phyloP scores from a whole-genome alignment of 2,329 filamentous ascomycete genomes.

The Colletotrichum lentis region DNA sequence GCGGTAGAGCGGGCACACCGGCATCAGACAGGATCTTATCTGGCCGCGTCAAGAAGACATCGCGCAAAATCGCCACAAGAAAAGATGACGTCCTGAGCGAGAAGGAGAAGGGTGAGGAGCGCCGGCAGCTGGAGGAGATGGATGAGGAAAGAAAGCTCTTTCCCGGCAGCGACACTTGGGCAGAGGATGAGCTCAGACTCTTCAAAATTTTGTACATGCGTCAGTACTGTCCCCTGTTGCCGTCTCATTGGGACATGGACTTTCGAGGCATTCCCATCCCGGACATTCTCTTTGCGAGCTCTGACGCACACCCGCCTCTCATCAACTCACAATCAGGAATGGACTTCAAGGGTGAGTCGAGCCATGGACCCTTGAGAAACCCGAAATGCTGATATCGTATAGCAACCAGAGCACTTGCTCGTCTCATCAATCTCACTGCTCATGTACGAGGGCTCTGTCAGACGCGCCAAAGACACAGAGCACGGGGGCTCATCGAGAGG shows the following conservation, averaged over 20 bases:
- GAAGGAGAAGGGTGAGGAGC: slow-evolving; percentile 31
- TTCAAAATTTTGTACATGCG: slow-evolving; percentile 54
- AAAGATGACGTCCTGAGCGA: slow-evolving; percentile 32
- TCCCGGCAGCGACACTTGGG: slow-evolving; percentile 58
- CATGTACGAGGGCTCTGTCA: slow-evolving; percentile 48
- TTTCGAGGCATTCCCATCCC: slow-evolving; percentile 52
- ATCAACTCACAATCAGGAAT: slow-evolving; percentile 50
- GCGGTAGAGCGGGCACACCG: slow-evolving; percentile 30
- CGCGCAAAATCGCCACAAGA: slow-evolving; percentile 17
- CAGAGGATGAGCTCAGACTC: slow-evolving; percentile 57
- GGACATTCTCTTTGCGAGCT: slow-evolving; percentile 48
- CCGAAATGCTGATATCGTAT: slow-evolving; percentile 33
- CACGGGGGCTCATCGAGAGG: slow-evolving; percentile 47
- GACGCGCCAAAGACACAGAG: slow-evolving; percentile 46
- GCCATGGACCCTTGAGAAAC: background rate
- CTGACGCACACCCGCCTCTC: slow-evolving; percentile 46
- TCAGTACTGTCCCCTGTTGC: slow-evolving; percentile 53
- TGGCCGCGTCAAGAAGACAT: slow-evolving; percentile 30
- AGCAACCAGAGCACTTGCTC: slow-evolving; percentile 52
- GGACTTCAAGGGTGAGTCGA: slow-evolving; percentile 49
- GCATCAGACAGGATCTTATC: slow-evolving; percentile 27
- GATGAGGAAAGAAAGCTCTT: slow-evolving; percentile 54
- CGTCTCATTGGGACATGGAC: slow-evolving; percentile 52
- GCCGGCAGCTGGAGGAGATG: slow-evolving; percentile 44
- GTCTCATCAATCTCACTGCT: slow-evolving; percentile 52